Evolutionary conservation across 441 rosid genomes (phyloP).

Genomic region (Syzygium malaccense): DNA sequence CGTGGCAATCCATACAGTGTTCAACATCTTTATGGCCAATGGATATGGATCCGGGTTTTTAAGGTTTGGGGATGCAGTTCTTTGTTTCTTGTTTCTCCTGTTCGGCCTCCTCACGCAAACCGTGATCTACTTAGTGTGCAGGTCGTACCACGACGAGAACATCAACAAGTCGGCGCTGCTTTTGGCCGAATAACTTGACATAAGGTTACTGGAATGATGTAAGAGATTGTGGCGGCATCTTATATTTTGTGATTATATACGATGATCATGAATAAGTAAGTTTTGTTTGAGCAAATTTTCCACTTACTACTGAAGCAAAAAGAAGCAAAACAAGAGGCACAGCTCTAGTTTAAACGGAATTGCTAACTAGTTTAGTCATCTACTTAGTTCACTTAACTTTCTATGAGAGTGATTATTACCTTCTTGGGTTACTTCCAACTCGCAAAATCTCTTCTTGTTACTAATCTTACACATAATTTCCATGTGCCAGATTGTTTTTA

Average conservation of each 20-base stretch:
- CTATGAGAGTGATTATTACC: background rate
- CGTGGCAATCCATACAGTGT: accelerated
- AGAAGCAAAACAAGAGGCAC: background rate
- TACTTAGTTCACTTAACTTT: background rate
- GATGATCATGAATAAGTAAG: background rate
- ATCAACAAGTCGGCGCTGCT: background rate
- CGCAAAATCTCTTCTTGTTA: background rate
- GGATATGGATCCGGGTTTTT: background rate
- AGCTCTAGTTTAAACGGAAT: background rate
- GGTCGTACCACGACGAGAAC: background rate
- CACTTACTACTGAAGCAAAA: background rate
- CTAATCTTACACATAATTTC: background rate
- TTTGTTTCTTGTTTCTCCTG: background rate
- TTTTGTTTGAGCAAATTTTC: background rate
- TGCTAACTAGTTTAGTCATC: background rate
- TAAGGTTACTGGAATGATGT: background rate
- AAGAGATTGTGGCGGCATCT: background rate
- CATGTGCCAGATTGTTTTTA: background rate
- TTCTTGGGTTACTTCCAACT: background rate
- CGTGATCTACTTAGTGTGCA: background rate
- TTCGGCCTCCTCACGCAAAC: background rate
- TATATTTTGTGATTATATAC: background rate
- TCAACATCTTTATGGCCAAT: background rate
- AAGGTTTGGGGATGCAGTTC: background rate
- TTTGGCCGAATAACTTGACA: background rate